phyloP scores from a whole-genome alignment of 305 asterid species.

The Fraxinus nigra region DNA sequence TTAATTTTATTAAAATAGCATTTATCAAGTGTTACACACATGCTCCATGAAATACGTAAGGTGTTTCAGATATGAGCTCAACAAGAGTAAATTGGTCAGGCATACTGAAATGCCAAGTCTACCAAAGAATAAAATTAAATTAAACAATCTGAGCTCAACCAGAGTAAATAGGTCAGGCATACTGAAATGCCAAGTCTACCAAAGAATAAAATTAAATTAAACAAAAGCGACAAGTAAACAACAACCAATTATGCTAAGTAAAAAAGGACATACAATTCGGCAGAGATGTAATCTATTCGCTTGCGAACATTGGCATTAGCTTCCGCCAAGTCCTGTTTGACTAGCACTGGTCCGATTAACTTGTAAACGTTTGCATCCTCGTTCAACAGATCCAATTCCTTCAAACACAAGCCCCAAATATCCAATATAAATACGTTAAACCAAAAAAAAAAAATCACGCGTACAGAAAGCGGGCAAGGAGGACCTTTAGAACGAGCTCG shows the following conservation, averaged over 20 bases:
- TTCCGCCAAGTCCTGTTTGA: conserved; percentile 92
- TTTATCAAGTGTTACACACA: background rate
- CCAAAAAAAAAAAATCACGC: background rate
- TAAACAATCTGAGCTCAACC: background rate
- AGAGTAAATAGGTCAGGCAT: background rate
- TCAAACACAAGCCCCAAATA: conserved; percentile 7
- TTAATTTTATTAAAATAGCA: background rate
- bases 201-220: background rate
- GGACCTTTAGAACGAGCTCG: conserved; percentile 88
- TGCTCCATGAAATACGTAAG: background rate
- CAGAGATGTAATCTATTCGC: conserved; percentile 87
- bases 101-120: too few relatives aligned
- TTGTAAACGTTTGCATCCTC: conserved; percentile 92
- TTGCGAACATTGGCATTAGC: conserved; percentile 92
- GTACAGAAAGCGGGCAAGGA: background rate
- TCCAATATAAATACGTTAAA: background rate
- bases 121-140: too few relatives aligned
- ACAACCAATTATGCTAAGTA: background rate
- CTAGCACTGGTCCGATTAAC: conserved; percentile 89
- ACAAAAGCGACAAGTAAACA: background rate
- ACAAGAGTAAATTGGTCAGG: too few relatives aligned
- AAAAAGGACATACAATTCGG: conserved; percentile 63
- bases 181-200: background rate
- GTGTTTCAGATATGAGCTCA: background rate
- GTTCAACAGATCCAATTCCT: conserved; percentile 85